Conservation (phyloP, 306 rosid species). For the Vigna trinervia region DNA sequence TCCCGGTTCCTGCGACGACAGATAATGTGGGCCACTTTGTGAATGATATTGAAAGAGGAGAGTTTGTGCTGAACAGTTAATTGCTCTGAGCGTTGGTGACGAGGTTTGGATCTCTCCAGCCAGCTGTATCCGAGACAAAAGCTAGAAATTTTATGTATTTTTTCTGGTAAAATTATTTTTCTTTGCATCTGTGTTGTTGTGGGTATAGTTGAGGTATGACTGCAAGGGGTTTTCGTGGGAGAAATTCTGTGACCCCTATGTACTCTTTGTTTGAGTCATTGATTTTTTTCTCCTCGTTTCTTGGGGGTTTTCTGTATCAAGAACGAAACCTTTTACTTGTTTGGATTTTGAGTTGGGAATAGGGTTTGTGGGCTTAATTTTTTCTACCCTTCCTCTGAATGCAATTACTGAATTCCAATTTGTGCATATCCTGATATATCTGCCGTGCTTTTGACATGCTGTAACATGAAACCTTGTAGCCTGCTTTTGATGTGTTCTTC, state of each 20-base stretch:
- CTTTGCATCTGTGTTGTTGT: not conserved
- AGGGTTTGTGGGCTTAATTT: constrained; percentile 22
- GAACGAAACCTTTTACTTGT: constrained; percentile 16
- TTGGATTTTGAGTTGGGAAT: constrained; percentile 4
- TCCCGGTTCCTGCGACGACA: not conserved
- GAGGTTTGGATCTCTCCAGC: not conserved
- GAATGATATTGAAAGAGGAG: not conserved
- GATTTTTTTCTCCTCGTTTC: not conserved
- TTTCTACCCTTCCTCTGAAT: not conserved
- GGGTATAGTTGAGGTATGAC: constrained; percentile 15
- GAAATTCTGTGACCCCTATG: not conserved
- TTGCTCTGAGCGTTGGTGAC: not conserved
- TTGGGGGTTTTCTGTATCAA: not conserved
- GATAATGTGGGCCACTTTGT: not conserved
- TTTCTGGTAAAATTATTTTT: constrained; percentile 19
- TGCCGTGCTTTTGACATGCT: not conserved
- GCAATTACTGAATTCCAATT: constrained; percentile 25
- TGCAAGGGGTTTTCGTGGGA: constrained; percentile 2
- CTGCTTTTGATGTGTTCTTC: not conserved
- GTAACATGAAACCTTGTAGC: constrained; percentile 1
- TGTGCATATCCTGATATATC: not conserved
- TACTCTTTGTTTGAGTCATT: not conserved
- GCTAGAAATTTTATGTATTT: constrained; percentile 7
- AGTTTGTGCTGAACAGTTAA: constrained; percentile 26
- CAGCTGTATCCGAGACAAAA: not conserved